These are phyloP conservation scores for Hypoxylon fuscum DNA, from an alignment of 495 filamentous ascomycete genomes.

Conservation along the genomic window DNA sequence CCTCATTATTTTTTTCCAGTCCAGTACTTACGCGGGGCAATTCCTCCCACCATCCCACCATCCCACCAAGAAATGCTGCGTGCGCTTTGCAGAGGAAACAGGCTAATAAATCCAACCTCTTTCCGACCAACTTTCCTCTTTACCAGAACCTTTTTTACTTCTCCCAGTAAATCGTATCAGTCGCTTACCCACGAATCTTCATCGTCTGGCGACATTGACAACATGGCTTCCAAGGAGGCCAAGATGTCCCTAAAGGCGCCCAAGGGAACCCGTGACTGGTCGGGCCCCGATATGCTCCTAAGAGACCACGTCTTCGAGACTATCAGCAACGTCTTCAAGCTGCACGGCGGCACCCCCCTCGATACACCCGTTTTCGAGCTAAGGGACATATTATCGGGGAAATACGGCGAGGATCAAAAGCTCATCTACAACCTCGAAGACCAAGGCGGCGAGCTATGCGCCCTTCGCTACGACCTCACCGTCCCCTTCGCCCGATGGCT, in stretches of 20 bases:
- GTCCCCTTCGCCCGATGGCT: slow-evolving; percentile 94
- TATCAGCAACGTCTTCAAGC: slow-evolving; percentile 46
- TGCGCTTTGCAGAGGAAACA: slow-evolving; percentile 22
- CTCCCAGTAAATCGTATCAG: not conserved
- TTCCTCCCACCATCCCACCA: too few species aligned
- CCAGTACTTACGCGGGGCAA: slow-evolving; percentile 16
- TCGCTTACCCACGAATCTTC: slow-evolving; percentile 7
- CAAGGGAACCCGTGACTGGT: slow-evolving; percentile 37
- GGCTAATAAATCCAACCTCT: slow-evolving; percentile 18
- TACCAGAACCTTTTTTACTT: slow-evolving; percentile 8
- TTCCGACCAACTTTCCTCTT: slow-evolving; percentile 1
- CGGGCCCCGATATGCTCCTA: slow-evolving; percentile 28
- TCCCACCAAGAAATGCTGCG: slow-evolving; percentile 24
- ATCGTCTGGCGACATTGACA: slow-evolving; percentile 2
- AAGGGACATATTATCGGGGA: slow-evolving; percentile 77
- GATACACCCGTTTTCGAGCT: slow-evolving; percentile 62
- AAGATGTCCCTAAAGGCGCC: slow-evolving; percentile 31
- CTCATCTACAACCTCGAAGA: slow-evolving; percentile 90
- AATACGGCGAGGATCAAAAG: slow-evolving; percentile 85
- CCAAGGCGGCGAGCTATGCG: slow-evolving; percentile 89
- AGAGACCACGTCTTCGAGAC: slow-evolving; percentile 38
- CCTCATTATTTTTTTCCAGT: slow-evolving; percentile 22
- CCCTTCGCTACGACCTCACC: slow-evolving; percentile 81
- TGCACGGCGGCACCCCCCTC: slow-evolving; percentile 53
- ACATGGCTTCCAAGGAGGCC: slow-evolving; percentile 34